Percentiles rank a stretch among this genome's conserved stretches.
Conservation (phyloP, 306 rosid species). For the Dalbergia cultrata region DNA sequence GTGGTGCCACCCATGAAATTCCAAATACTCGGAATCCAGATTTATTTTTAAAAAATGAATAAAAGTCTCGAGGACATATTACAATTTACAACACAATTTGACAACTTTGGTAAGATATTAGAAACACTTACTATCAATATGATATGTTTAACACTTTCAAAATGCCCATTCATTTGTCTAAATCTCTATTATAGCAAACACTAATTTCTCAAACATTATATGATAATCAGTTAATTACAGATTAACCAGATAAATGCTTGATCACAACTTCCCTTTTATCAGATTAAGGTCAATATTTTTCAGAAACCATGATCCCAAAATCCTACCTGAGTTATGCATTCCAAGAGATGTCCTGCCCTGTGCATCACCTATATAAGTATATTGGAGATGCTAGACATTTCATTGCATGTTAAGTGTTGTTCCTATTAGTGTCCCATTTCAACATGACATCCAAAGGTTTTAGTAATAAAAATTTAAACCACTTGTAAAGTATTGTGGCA, state of each 20-base stretch:
- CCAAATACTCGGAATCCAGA: slow-evolving; percentile 43
- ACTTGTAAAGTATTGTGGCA: no score
- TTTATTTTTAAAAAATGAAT: slow-evolving; percentile 25
- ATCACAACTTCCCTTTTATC: background rate
- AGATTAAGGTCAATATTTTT: slow-evolving; percentile 15
- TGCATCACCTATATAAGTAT: no score
- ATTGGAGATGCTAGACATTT: no score
- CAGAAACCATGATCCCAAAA: slow-evolving; percentile 12
- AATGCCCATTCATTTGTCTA: no score
- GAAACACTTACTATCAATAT: slow-evolving; percentile 1
- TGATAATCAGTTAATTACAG: slow-evolving; percentile 11
- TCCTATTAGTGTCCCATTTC: no score
- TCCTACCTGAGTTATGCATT: background rate
- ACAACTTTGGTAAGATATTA: slow-evolving; percentile 3
- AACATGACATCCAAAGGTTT: no score
- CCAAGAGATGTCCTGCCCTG: no score
- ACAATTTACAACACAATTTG: slow-evolving; percentile 28
- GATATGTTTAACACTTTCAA: background rate
- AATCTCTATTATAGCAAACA: slow-evolving; percentile 1
- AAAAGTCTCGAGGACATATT: slow-evolving; percentile 31
- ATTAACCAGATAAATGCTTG: slow-evolving; percentile 3
- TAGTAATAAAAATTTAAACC: no score
- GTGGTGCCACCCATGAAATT: slow-evolving; percentile 64
- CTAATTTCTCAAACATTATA: slow-evolving; percentile 31
- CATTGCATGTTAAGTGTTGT: no score